A percentile compares a stretch with the other conserved stretches of the same genome.
phyloP scores from a whole-genome alignment of 2,329 filamentous ascomycete genomes.

The Mollisia scopiformis region DNA sequence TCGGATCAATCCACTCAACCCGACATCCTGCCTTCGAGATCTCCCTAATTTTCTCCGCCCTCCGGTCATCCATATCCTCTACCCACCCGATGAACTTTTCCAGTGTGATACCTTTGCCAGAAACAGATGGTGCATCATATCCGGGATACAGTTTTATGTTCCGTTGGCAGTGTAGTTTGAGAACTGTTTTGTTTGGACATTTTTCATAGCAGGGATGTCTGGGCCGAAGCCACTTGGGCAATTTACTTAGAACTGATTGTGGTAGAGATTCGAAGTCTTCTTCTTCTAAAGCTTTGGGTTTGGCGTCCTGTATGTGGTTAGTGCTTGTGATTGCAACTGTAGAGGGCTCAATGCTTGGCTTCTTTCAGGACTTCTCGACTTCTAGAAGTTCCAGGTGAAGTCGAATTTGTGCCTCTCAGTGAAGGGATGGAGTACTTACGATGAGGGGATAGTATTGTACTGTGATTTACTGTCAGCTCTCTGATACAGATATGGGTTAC shows the following conservation, averaged over 20 bases:
- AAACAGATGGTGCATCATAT: neutral
- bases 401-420: no score
- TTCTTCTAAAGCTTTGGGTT: conserved; percentile 1
- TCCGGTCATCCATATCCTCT: conserved; percentile 11
- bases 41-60: neutral
- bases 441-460: conserved; percentile 20
- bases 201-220: conserved; percentile 6
- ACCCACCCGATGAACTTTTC: conserved; percentile 12
- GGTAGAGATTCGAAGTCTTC: conserved; percentile 9
- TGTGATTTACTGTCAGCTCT: neutral
- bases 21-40: no score
- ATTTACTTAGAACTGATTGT: neutral
- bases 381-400: no score
- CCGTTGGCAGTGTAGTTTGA: conserved; percentile 6
- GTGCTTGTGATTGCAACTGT: neutral
- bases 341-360: neutral
- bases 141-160: conserved; percentile 14
- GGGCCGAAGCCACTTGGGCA: conserved; percentile 3
- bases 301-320: neutral
- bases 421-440: conserved; percentile 4
- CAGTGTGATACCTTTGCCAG: neutral
- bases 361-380: no score
- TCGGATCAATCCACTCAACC: conserved; percentile 12
- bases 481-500: neutral
- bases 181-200: neutral